These are phyloP conservation scores for Leersia perrieri DNA, from an alignment of 176 grass and related monocot genomes.

Conservation along the genomic window DNA sequence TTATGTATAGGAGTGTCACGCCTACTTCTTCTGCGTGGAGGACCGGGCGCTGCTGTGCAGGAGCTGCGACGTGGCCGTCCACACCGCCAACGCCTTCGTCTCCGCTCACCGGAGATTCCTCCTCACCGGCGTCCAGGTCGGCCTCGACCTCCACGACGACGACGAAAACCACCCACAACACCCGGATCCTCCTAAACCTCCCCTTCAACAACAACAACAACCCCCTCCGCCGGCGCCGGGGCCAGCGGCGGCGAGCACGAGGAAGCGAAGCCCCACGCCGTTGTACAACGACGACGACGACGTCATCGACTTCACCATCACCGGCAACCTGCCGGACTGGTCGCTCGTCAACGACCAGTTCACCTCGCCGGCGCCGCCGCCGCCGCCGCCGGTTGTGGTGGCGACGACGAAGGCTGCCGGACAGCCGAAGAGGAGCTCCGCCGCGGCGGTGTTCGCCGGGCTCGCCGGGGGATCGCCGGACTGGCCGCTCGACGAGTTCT, in stretches of 20 bases:
- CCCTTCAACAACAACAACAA: no score
- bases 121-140: constrained; percentile 90
- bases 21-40: constrained; percentile 96
- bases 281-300: constrained; percentile 44
- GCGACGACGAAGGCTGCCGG: neutral
- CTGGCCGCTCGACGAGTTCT: constrained; percentile 81
- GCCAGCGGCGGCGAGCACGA: neutral
- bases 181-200: no score
- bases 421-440: constrained; percentile 22
- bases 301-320: constrained; percentile 38
- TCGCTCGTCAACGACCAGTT: constrained; percentile 51
- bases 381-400: neutral
- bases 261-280: constrained; percentile 38
- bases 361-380: neutral
- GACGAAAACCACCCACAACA: neutral
- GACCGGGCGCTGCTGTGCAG: constrained; percentile 88
- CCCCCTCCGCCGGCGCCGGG: no score
- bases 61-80: constrained; percentile 80
- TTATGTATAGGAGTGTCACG: constrained; percentile 57
- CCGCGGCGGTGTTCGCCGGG: neutral
- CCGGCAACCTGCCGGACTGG: constrained; percentile 48
- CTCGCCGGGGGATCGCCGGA: constrained; percentile 35
- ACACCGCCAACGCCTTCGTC: constrained; percentile 76
- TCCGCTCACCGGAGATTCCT: constrained; percentile 84
- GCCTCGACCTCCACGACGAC: constrained; percentile 24